phyloP scores from a whole-genome alignment of 306 rosid genomes.

The Malus sieversii region DNA sequence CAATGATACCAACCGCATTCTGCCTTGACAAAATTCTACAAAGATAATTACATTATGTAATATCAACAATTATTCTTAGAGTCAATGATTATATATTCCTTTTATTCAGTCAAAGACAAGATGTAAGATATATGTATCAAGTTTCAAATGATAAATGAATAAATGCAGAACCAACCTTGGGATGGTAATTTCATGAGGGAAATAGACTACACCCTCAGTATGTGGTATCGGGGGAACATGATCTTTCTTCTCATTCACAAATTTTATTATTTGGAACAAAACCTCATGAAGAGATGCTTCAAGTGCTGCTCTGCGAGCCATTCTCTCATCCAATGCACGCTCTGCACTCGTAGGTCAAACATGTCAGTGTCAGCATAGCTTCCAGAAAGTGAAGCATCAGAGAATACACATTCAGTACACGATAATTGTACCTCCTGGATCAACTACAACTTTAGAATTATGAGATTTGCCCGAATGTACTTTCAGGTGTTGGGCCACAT shows the following conservation, averaged over 20 bases:
- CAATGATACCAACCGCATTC: background rate
- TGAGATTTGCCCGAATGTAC: conserved; percentile 61
- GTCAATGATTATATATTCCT: background rate
- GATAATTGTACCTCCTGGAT: conserved; percentile 63
- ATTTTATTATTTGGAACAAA: conserved; percentile 83
- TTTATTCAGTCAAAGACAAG: background rate
- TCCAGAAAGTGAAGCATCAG: conserved; percentile 3
- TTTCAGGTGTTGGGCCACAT: conserved; percentile 66
- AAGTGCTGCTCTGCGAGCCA: conserved; percentile 65
- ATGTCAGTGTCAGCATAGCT: background rate
- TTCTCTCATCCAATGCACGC: conserved; percentile 61
- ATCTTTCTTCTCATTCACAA: conserved; percentile 95
- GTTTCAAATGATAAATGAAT: background rate
- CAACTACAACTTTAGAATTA: conserved; percentile 60
- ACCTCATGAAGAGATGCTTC: conserved; percentile 85
- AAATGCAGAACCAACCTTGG: conserved; percentile 54
- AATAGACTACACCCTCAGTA: conserved; percentile 61
- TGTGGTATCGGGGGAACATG: conserved; percentile 88
- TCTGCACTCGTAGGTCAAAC: conserved; percentile 35
- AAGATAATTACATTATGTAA: background rate
- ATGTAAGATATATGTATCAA: background rate
- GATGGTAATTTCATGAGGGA: conserved; percentile 79
- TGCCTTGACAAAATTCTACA: background rate
- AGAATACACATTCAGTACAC: conserved; percentile 7
- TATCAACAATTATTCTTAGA: background rate